Evolutionary conservation across 2,329 filamentous ascomycete species (phyloP), one percentile per base, ranked within the genome.

Genomic region (Chaetomiaceae sp.): DNA sequence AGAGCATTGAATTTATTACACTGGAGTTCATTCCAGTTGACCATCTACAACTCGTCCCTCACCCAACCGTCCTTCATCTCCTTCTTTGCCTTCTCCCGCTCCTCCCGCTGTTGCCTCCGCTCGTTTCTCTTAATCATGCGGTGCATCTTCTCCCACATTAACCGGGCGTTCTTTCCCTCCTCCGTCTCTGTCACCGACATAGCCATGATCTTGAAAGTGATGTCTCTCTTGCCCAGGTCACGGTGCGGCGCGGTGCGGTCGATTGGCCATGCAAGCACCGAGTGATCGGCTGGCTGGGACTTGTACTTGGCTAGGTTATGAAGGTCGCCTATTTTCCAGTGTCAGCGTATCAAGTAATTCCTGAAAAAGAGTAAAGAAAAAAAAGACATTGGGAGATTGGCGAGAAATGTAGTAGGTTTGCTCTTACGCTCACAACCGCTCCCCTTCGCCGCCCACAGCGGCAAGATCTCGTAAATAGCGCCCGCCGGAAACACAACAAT

Each of bases 401-500:
- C n/a, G n/a, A n/a, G n/a, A n/a, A n/a, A n/a, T n/a, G n/a, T n/a
- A n/a, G n/a, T n/a, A n/a, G n/a, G n/a, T n/a, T n/a, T n/a, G 1
- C 16, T n/a, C 64, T 55, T 56, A 71, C 70, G 66, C 50, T 71
- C 64, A 47, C 72, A 75, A 20, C 65, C 64, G 42, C 61, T 67
- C 7, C 62, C 64, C 34, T 66, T 64, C 2, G 73, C 67, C 0
- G 74, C 73, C 66, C 69, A 75, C 7, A 75, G 60, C 27, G 72
- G 73, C 37, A 73, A 43, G 13, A 72, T 66, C 37, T 71, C 70
- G 53, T 75, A 74, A 11, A 74, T 65, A 1, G 73, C 71, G 0
- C 70, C 73, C 0, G 71, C 71, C 11, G 73, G 70, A 55, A 75
- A 75, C 45, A 75, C 71, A 27, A 74, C 66, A 7, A 71, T 64